These are phyloP conservation scores for Cercospora brassicicola DNA, from an alignment of 2,329 filamentous ascomycete species.

Conservation along the genomic window DNA sequence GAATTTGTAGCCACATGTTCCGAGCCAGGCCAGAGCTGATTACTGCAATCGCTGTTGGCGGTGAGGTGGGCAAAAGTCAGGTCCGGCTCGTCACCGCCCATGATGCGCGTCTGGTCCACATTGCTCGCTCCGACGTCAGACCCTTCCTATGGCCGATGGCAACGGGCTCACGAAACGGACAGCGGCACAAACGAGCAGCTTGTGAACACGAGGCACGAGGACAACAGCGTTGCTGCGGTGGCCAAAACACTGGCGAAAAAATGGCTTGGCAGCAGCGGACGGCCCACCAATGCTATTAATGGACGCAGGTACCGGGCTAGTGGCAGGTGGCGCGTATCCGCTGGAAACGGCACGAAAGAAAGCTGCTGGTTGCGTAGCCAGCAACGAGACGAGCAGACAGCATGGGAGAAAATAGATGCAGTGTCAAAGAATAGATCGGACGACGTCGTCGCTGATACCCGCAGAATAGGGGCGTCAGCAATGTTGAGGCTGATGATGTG, in stretches of 20 bases:
- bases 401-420: conserved; percentile 3
- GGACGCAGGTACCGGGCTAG: conserved; percentile 1
- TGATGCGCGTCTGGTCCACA: neutral
- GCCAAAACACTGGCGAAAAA: conserved; percentile 4
- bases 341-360: conserved; percentile 3
- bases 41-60: conserved; percentile 4
- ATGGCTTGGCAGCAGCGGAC: conserved; percentile 1
- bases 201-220: neutral
- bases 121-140: neutral
- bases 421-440: conserved; percentile 10
- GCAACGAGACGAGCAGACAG: neutral
- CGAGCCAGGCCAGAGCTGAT: conserved; percentile 6
- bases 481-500: neutral
- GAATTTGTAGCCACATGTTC: neutral
- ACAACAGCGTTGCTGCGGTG: conserved; percentile 1
- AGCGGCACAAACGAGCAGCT: neutral
- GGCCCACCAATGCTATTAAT: conserved; percentile 7
- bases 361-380: conserved; percentile 5
- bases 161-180: neutral
- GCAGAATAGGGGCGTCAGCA: conserved; percentile 2
- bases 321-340: conserved; percentile 7
- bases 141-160: neutral
- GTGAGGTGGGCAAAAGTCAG: neutral
- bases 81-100: neutral
- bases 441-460: neutral